These are phyloP conservation scores for Trichoderma harzianum DNA, from an alignment of 2,329 filamentous ascomycete genomes.

Conservation along the genomic window DNA sequence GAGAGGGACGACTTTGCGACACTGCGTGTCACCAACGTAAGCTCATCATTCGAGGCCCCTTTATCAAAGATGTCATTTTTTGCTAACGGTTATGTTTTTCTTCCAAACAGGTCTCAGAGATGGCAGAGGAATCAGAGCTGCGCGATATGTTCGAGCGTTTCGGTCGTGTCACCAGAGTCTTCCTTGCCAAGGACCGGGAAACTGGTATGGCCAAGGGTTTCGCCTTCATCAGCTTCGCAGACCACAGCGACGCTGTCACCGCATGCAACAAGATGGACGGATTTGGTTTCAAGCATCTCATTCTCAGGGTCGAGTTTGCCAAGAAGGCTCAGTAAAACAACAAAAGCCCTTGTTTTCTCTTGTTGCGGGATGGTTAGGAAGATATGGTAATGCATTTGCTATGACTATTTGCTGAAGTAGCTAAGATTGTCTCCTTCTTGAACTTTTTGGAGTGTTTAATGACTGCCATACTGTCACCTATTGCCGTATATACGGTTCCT, in stretches of 20 bases:
- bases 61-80: background rate
- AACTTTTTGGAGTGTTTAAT: background rate
- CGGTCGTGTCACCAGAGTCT: conserved; percentile 93
- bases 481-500: background rate
- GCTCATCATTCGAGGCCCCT: background rate
- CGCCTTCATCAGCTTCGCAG: conserved; percentile 96
- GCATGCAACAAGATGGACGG: conserved; percentile 98
- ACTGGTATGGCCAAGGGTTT: conserved; percentile 97
- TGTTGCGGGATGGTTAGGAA: conserved; percentile 31
- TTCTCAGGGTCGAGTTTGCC: conserved; percentile 82
- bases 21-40: conserved; percentile 93
- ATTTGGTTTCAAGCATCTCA: conserved; percentile 84
- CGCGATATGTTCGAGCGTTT: conserved; percentile 98
- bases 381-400: conserved; percentile 23
- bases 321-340: conserved; percentile 58
- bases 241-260: conserved; percentile 82
- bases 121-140: conserved; percentile 93
- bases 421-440: conserved; percentile 6
- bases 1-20: conserved; percentile 96
- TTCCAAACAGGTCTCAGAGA: conserved; percentile 73
- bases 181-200: conserved; percentile 96
- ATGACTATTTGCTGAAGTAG: conserved; percentile 16
- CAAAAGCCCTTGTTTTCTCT: conserved; percentile 26
- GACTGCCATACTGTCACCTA: background rate
- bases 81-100: background rate